A percentile compares a stretch with the other conserved stretches of the same genome.
phyloP scores from a whole-genome alignment of 192 early-diverging fungal genomes.

The Allomyces macrogynus region DNA sequence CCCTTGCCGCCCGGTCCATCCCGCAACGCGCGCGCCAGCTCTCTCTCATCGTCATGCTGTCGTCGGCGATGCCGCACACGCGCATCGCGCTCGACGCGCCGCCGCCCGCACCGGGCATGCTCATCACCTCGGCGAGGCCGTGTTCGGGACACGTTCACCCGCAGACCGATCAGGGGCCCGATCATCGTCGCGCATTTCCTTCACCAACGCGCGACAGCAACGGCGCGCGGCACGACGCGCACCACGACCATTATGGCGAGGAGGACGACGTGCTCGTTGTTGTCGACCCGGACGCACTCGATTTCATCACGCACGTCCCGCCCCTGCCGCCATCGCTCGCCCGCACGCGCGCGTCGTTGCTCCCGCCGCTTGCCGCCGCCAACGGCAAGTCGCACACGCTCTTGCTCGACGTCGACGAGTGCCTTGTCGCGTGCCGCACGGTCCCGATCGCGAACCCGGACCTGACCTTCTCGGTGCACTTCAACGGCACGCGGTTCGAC shows the following conservation, averaged over 20 bases:
- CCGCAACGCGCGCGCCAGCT: no score
- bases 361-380: not conserved
- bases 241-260: not conserved
- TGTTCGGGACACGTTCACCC: no score
- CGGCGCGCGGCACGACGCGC: not conserved
- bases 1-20: no score
- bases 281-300: not conserved
- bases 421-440: slow-evolving; percentile 46
- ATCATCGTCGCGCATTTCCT: no score
- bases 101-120: no score
- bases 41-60: no score
- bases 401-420: slow-evolving; percentile 47
- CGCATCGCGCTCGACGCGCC: no score
- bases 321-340: not conserved
- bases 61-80: no score
- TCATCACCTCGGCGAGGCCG: no score
- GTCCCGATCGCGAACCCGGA: slow-evolving; percentile 30
- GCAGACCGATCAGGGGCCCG: no score
- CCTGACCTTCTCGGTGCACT: slow-evolving; percentile 39
- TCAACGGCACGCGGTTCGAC: slow-evolving; percentile 35
- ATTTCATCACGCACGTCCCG: not conserved
- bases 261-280: not conserved
- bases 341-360: not conserved
- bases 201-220: not conserved
- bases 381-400: slow-evolving; percentile 15